Percentiles rank a stretch among this genome's conserved stretches.
Evolutionary conservation across 2,329 filamentous ascomycete species (phyloP).

Genomic region (Orbilia quercus): DNA sequence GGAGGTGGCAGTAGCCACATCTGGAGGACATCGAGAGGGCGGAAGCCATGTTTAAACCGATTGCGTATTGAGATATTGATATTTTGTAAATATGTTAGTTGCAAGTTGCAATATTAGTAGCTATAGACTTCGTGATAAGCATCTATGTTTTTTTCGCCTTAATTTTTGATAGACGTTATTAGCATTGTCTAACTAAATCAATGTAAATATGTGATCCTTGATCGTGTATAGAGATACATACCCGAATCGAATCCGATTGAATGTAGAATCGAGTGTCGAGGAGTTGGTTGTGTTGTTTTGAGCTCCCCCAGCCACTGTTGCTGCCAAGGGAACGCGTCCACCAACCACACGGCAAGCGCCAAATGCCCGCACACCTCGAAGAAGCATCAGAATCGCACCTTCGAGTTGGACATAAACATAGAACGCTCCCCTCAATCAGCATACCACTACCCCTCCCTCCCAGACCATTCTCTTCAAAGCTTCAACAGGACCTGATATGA

Average conservation of each 20-base stretch:
- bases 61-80: no score
- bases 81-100: no score
- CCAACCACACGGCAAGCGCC: constrained; percentile 45
- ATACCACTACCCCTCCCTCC: constrained; percentile 16
- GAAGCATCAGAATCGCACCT: constrained; percentile 39
- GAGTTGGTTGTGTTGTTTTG: constrained; percentile 45
- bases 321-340: constrained; percentile 57
- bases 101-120: no score
- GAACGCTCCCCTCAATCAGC: constrained; percentile 7
- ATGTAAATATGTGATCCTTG: not conserved
- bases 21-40: not conserved
- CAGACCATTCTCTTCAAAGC: constrained; percentile 1
- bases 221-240: not conserved
- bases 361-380: constrained; percentile 18
- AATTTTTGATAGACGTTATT: no score
- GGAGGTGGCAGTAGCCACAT: constrained; percentile 16
- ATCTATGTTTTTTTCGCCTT: no score
- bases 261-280: not conserved
- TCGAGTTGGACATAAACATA: constrained; percentile 46
- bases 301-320: constrained; percentile 8
- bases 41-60: constrained; percentile 22
- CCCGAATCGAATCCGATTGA: not conserved
- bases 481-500: constrained; percentile 16
- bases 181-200: no score
- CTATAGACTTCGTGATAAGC: no score